Percentiles rank a stretch among this genome's conserved stretches.
These are phyloP conservation scores for Xylona heveae DNA, from an alignment of 495 filamentous ascomycete species.

Conservation along the genomic window DNA sequence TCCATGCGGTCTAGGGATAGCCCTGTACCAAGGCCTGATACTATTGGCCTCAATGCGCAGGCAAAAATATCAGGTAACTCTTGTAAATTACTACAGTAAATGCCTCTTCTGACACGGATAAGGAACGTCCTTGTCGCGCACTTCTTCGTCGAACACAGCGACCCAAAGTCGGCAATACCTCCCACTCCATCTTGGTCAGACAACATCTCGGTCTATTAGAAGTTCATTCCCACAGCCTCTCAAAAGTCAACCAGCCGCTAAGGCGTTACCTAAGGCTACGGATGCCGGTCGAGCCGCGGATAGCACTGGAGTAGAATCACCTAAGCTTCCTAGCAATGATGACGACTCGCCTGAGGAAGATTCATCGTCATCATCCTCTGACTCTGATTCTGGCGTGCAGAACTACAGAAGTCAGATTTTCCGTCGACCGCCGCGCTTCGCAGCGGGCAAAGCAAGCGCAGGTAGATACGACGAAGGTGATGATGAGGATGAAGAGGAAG, in stretches of 20 bases:
- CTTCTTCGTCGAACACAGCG: conserved; percentile 21
- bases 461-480: too few species aligned
- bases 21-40: conserved; percentile 24
- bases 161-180: conserved; percentile 15
- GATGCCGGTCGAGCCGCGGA: conserved; percentile 4
- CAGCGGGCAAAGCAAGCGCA: conserved; percentile 12
- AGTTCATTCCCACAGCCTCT: conserved; percentile 6
- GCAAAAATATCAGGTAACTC: conserved; percentile 1
- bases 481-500: conserved; percentile 25
- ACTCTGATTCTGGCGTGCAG: conserved; percentile 16
- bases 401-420: conserved; percentile 20
- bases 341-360: conserved; percentile 17
- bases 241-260: too few species aligned
- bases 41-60: conserved; percentile 5
- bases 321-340: conserved; percentile 13
- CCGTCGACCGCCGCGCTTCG: conserved; percentile 32
- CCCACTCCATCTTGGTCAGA: conserved; percentile 5
- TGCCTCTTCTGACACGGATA: not conserved
- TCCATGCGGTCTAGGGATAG: conserved; percentile 40
- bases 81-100: not conserved
- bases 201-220: conserved; percentile 7
- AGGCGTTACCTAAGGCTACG: too few species aligned
- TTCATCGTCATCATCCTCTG: conserved; percentile 24
- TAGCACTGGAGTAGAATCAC: conserved; percentile 3
- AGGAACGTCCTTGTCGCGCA: conserved; percentile 18